Conservation (phyloP, 2,329 filamentous ascomycete species). For the Aspergillus novoparasiticus region DNA sequence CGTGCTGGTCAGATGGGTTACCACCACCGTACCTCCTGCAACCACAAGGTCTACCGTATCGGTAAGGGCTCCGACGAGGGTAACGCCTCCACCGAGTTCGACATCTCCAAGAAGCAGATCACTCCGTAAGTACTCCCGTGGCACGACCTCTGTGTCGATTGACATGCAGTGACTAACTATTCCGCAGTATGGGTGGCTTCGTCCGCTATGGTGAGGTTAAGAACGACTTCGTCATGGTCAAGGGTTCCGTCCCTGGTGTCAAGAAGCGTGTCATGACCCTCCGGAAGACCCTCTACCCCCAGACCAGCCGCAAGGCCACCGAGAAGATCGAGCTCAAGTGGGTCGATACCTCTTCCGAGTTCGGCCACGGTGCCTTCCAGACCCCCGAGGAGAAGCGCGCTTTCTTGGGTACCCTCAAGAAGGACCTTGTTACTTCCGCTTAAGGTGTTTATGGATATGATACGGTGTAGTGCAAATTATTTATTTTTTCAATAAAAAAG, state of each 20-base stretch:
- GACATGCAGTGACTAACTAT: constrained; percentile 36
- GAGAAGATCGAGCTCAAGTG: constrained; percentile 99
- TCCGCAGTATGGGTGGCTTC: constrained; percentile 88
- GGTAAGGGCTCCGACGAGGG: constrained; percentile 88
- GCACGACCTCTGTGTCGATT: neutral
- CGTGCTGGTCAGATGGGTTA: constrained; percentile 99
- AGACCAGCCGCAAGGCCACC: constrained; percentile 91
- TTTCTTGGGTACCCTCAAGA: constrained; percentile 99
- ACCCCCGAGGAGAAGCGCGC: constrained; percentile 97
- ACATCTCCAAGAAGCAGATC: constrained; percentile 99
- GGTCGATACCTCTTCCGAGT: constrained; percentile 99
- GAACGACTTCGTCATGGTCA: constrained; percentile 98
- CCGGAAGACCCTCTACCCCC: constrained; percentile 96
- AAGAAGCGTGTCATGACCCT: constrained; percentile 99
- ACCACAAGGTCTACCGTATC: constrained; percentile 99
- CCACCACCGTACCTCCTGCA: constrained; percentile 99
- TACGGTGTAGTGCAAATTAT: constrained; percentile 42
- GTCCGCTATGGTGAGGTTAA: constrained; percentile 99
- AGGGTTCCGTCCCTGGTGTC: constrained; percentile 95
- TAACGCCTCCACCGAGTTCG: constrained; percentile 92
- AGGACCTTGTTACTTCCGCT: constrained; percentile 70
- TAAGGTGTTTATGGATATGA: constrained; percentile 49
- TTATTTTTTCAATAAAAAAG: constrained; percentile 45
- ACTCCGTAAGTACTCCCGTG: constrained; percentile 77
- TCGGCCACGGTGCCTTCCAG: constrained; percentile 99